Evolutionary conservation across 176 grass and related monocot genomes (phyloP).

Genomic region (Alopecurus myosuroides): DNA sequence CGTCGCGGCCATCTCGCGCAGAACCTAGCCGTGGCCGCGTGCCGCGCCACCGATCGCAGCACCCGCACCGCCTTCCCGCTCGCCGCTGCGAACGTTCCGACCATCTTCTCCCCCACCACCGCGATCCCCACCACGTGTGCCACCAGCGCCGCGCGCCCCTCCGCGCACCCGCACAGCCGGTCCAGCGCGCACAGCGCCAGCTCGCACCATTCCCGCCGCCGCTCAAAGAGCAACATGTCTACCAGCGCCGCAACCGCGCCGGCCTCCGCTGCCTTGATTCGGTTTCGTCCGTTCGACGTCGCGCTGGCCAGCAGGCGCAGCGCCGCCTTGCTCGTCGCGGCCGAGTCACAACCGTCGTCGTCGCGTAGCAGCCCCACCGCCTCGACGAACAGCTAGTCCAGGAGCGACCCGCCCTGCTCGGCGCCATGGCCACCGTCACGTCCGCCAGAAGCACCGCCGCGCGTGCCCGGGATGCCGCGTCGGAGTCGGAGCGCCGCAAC

Average conservation of each 20-base stretch:
- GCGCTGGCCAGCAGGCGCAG: slow-evolving; percentile 37
- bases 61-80: slow-evolving; percentile 50
- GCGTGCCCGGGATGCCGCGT: slow-evolving; percentile 26
- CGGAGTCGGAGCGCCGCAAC: slow-evolving; percentile 32
- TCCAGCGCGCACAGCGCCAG: slow-evolving; percentile 57
- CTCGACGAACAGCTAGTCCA: slow-evolving; percentile 35
- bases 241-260: slow-evolving; percentile 48
- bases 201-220: slow-evolving; percentile 43
- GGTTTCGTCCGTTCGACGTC: slow-evolving; percentile 42
- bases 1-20: slow-evolving; percentile 65
- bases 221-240: slow-evolving; percentile 32
- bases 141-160: slow-evolving; percentile 63
- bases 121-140: slow-evolving; percentile 54
- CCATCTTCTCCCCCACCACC: slow-evolving; percentile 29
- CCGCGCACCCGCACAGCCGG: slow-evolving; percentile 63
- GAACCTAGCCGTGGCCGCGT: slow-evolving; percentile 40
- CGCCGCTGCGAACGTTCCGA: slow-evolving; percentile 35
- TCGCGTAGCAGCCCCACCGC: slow-evolving; percentile 36
- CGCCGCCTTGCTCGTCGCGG: slow-evolving; percentile 31
- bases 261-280: slow-evolving; percentile 49
- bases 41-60: slow-evolving; percentile 47
- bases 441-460: slow-evolving; percentile 40
- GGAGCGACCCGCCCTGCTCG: slow-evolving; percentile 18
- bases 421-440: slow-evolving; percentile 20
- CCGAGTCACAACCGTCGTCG: neutral